phyloP scores from a whole-genome alignment of 2,329 filamentous ascomycete species.

The Blastomyces silverae region DNA sequence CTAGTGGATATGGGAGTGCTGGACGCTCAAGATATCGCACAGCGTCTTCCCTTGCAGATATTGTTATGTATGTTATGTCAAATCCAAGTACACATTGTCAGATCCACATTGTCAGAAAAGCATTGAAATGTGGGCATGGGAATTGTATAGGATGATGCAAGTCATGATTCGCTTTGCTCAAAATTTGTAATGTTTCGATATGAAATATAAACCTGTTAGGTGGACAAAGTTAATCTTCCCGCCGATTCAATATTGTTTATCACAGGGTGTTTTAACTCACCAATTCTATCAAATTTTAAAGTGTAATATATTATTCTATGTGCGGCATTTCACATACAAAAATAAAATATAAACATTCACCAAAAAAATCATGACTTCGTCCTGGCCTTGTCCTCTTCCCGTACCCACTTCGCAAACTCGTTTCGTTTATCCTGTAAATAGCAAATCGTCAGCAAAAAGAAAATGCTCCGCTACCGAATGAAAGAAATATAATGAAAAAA shows the following conservation, averaged over 20 bases:
- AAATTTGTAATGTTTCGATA: not conserved
- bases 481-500: conserved; percentile 9
- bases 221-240: not conserved
- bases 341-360: not conserved
- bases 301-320: not conserved
- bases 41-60: not conserved
- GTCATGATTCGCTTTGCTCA: not conserved
- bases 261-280: not conserved
- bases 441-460: conserved; percentile 17
- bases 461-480: conserved; percentile 14
- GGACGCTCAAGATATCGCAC: not conserved
- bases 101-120: not conserved
- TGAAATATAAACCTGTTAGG: not conserved
- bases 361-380: conserved; percentile 22
- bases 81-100: not conserved
- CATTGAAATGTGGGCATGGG: not conserved
- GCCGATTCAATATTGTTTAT: not conserved
- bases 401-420: conserved; percentile 71
- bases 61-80: not conserved
- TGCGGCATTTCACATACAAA: not conserved
- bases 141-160: not conserved
- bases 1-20: not conserved
- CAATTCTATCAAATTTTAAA: not conserved
- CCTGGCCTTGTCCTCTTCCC: conserved; percentile 32
- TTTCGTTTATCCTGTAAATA: conserved; percentile 52